Conservation (phyloP, 331 rosid genomes). For the Cydonia oblonga region DNA sequence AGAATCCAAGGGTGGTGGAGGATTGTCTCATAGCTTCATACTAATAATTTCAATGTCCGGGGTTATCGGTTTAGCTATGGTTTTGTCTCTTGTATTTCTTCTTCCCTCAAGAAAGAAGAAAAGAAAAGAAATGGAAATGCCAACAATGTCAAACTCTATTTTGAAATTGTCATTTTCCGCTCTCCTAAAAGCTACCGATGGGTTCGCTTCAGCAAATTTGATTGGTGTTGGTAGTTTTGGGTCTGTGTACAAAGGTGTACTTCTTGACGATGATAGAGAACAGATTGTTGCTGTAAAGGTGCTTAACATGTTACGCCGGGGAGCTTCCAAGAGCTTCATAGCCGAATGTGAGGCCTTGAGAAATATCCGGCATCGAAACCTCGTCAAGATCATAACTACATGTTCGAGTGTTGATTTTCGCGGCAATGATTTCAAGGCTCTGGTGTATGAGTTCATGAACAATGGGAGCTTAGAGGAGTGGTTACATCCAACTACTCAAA, state of each 20-base stretch:
- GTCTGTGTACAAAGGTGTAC: background rate
- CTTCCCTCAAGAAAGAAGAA: background rate
- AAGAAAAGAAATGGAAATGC: background rate
- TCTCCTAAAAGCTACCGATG: background rate
- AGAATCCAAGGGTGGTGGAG: too few relatives aligned
- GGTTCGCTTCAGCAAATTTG: background rate
- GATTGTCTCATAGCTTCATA: background rate
- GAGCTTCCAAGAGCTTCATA: constrained; percentile 1
- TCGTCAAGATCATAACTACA: background rate
- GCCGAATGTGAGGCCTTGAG: constrained; percentile 9
- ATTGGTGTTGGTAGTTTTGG: background rate
- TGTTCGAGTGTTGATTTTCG: constrained; percentile 3
- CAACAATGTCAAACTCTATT: background rate
- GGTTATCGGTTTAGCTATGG: background rate
- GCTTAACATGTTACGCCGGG: background rate
- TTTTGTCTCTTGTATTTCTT: background rate
- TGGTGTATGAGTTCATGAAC: background rate
- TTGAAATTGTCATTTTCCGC: background rate
- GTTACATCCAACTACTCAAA: background rate
- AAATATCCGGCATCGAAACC: constrained; percentile 9
- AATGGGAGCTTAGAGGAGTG: background rate
- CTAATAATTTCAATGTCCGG: background rate
- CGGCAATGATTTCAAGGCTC: background rate
- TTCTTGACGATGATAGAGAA: background rate
- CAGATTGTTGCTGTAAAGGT: constrained; percentile 6